Conservation (phyloP, 306 rosid genomes). For the Mimosa pudica region DNA sequence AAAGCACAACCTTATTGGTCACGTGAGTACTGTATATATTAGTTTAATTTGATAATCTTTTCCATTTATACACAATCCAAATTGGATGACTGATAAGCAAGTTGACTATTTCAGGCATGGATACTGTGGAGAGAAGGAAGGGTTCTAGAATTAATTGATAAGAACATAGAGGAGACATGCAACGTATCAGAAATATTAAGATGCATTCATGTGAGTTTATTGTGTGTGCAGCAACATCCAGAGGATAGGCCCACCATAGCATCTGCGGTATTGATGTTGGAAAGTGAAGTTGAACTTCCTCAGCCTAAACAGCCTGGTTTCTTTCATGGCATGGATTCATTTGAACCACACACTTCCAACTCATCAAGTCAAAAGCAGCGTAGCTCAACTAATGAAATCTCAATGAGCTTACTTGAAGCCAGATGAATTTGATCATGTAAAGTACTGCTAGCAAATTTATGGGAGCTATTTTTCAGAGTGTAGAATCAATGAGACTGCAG, state of each 20-base stretch:
- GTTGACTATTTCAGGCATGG: background rate
- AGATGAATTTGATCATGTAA: background rate
- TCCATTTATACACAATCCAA: background rate
- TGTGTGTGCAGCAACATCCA: background rate
- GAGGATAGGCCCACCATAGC: background rate
- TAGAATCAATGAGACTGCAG: background rate
- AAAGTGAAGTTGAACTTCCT: background rate
- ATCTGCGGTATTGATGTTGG: background rate
- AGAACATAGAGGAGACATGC: background rate
- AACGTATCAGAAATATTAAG: background rate
- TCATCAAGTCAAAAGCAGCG: background rate
- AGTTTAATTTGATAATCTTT: background rate
- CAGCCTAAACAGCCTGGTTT: background rate
- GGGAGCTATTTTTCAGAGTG: background rate
- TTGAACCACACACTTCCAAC: background rate
- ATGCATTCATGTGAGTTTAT: constrained; percentile 1
- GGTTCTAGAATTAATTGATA: background rate
- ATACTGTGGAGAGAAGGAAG: background rate
- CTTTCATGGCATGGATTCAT: background rate
- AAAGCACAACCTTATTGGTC: background rate
- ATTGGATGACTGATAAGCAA: background rate
- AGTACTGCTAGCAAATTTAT: background rate
- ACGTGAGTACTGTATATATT: background rate
- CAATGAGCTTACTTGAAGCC: background rate
- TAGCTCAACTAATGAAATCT: background rate